Base-by-base conservation (phyloP, 768 basidiomycete genomes). In the Fomitopsis pulvina region DNA sequence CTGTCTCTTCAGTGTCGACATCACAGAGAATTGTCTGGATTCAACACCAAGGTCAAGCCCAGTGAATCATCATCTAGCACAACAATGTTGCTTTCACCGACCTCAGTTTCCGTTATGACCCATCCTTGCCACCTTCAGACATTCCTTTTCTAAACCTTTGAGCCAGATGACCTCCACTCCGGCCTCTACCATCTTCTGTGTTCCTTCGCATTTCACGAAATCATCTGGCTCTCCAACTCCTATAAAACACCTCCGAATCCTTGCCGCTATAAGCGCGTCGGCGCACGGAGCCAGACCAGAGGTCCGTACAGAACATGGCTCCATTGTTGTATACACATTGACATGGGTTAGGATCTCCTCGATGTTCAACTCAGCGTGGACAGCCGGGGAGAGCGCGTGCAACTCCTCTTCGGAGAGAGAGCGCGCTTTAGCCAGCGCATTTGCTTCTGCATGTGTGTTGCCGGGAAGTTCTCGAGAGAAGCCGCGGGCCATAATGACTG, bases 381-480 rank as follows among this genome's bases (percentile, higher is more conserved):
- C 72, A 29, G 78, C 61, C 11, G 69, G 54, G 12, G 70, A 60
- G 34, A 87, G 47, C 12, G 44, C 39, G 1, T 22, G 45, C 5
- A 63, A 63, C 38, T 81, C 63, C 11, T 65, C 54, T 7, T 60
- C 41, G 2, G 79, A 69, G 32, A 83, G 69, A n/a, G 54, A 39
- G 14, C 63, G 66, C 4, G 82, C 78, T 60, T 97, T 96, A 37
- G 77, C 63, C 47, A 99, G 70, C 1, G 94, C 93, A 63, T 95
- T 95, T 21, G 92, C 92, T 70, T 99, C 95, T 10, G 94, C 95
- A 65, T 99, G 95, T 2, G 95, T 97, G 63, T 98, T 98, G 47
- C 94, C 95, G 3, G 80, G 73, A 0, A 97, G 75, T 63, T 97
- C 93, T 60, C 96, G 77, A 22, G 94, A 97, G 68, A 84, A 92